Conservation (phyloP, 345 rosid species). For the Excoecaria cochinchinensis region DNA sequence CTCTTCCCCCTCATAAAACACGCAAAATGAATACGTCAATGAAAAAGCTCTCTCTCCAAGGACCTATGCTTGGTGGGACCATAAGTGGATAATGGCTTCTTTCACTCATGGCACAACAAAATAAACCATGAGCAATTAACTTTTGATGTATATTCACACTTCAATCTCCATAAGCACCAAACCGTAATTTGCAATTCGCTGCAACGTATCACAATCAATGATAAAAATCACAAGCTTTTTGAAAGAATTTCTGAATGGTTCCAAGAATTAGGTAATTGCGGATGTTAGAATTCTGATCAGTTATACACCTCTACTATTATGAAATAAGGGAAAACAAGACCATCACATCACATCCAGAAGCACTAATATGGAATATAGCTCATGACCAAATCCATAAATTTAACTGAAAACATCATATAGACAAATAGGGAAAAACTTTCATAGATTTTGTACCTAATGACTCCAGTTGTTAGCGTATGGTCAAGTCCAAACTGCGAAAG, state of each 20-base stretch:
- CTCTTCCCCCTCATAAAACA: neutral
- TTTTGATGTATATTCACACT: neutral
- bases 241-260: neutral
- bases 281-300: neutral
- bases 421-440: neutral
- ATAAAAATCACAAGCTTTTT: neutral
- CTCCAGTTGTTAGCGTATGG: conserved; percentile 94
- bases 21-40: neutral
- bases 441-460: conserved; percentile 60
- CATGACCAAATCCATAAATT: neutral
- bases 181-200: neutral
- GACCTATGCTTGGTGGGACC: neutral
- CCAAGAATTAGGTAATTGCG: neutral
- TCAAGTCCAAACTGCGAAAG: conserved; percentile 87
- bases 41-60: neutral
- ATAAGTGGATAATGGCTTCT: neutral
- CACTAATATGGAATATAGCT: neutral
- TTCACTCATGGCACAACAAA: neutral
- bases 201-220: too few relatives aligned
- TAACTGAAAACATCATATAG: neutral
- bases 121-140: neutral
- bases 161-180: neutral
- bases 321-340: neutral
- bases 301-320: neutral
- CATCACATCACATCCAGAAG: neutral